phyloP scores from a whole-genome alignment of 1,139 yeast genomes.

The Hyphopichia pseudoburtonii region DNA sequence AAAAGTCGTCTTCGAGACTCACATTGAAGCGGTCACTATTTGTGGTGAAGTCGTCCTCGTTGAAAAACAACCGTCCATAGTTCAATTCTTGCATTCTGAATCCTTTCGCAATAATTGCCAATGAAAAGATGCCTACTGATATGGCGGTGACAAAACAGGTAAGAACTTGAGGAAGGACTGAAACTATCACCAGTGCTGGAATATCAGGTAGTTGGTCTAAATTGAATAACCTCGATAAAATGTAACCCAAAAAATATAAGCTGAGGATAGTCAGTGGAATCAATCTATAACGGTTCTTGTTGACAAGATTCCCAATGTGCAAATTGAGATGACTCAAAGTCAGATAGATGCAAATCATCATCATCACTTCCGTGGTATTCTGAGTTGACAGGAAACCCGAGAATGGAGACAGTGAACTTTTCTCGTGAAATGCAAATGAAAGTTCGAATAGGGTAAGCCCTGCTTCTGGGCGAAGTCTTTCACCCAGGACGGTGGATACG shows the following conservation, averaged over 20 bases:
- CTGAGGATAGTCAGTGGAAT: conserved; percentile 64
- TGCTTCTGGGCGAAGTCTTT: conserved; percentile 60
- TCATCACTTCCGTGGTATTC: conserved; percentile 54
- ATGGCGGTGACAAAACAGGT: conserved; percentile 49
- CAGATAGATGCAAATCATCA: conserved; percentile 53
- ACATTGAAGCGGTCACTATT: conserved; percentile 24
- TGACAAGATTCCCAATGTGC: conserved; percentile 58
- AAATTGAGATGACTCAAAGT: conserved; percentile 54
- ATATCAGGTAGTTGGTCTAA: conserved; percentile 29
- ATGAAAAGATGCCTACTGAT: conserved; percentile 50
- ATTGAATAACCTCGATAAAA: conserved; percentile 32
- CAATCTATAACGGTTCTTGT: conserved; percentile 53
- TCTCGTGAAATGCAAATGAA: conserved; percentile 72
- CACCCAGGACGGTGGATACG: conserved; percentile 58
- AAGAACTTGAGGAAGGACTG: conserved; percentile 62
- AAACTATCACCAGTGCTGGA: conserved; percentile 55
- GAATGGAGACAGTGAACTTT: conserved; percentile 44
- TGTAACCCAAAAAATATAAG: conserved; percentile 46
- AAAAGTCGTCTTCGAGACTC: conserved; percentile 60
- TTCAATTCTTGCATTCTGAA: conserved; percentile 45
- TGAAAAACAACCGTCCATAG: conserved; percentile 45
- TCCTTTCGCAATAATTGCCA: conserved; percentile 64
- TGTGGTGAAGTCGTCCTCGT: conserved; percentile 33
- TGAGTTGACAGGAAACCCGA: conserved; percentile 22
- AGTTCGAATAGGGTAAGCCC: conserved; percentile 75